Evolutionary conservation across 2,329 filamentous ascomycete genomes (phyloP), one percentile per base, ranked within the genome.

Genomic region (Colletotrichum limetticola): DNA sequence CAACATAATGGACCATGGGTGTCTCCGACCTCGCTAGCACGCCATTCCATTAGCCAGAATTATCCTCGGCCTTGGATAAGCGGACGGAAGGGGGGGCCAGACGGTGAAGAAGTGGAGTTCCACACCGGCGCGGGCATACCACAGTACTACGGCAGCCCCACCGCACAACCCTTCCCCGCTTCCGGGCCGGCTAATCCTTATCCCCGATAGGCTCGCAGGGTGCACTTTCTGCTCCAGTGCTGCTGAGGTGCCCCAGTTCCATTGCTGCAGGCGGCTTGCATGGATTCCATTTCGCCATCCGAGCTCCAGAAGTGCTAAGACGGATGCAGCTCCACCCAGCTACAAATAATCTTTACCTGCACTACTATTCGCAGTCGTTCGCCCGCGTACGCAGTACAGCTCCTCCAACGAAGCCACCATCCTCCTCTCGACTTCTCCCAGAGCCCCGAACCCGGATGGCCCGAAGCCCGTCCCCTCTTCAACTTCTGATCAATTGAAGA

Each of bases 131-230:
- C 70, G 60, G 55, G 30, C 35, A 37, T 5, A 52, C 66, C 8
- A 58, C n/a, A 42, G 55, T 5, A 57, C 66, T 8, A 58, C n/a
- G 53, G 55, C 16, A 24, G 57, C 14, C 49, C 68, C 64, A 35
- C 11, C 32, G 32, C 11, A 53, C 22, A 55, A 8, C 9, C 42
- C 42, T 59, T 59, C 70, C 60, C 66, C 70, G 70, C 70, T 70
- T 42, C 66, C 66, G 66, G 71, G 56, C 71, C 71, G 71, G 71
- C 49, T 61, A 73, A 73, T 73, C 66, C 71, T 73, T 73, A 73
- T 73, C 66, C 49, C 71, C 66, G 71, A 73, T 28, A 60, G 35
- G 4, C 49, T 46, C 37, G 56, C 55, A 71, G 66, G 64, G 57
- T 60, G 53, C 30, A 26, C 24, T 68, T 68, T 55, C 67, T 73